Conservation (phyloP, 345 rosid species). For the Pistacia vera region DNA sequence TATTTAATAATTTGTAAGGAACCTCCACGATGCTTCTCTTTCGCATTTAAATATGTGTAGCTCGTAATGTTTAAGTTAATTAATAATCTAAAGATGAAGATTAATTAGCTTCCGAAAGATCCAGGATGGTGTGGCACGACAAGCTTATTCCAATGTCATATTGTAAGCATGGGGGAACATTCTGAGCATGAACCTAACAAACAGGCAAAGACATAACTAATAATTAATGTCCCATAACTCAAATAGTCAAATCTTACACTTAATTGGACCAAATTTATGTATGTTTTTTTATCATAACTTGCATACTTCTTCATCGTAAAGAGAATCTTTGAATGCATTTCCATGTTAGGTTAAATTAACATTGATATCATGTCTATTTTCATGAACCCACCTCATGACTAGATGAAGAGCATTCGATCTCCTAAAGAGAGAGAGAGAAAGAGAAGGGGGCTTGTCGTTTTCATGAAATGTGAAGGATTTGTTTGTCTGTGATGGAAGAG, state of each 20-base stretch:
- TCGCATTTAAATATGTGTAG: background rate
- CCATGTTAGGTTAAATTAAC: background rate
- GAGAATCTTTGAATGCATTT: background rate
- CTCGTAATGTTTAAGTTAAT: too few species aligned
- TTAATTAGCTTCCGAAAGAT: background rate
- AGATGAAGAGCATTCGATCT: slow-evolving; percentile 1
- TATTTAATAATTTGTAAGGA: background rate
- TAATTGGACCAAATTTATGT: background rate
- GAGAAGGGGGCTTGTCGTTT: background rate
- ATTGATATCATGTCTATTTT: background rate
- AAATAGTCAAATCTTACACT: slow-evolving; percentile 11
- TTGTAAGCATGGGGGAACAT: slow-evolving; percentile 16
- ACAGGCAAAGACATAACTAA: slow-evolving; percentile 13
- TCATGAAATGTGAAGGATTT: background rate
- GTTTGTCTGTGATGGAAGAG: background rate
- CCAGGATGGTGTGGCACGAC: slow-evolving; percentile 3
- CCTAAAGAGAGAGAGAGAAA: background rate
- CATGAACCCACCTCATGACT: background rate
- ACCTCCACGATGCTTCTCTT: background rate
- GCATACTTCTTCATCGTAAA: background rate
- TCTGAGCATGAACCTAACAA: background rate
- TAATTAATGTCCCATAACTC: slow-evolving; percentile 22
- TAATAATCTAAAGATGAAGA: background rate
- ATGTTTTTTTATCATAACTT: background rate
- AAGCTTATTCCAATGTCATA: background rate